A percentile compares a stretch with the other conserved stretches of the same genome.
These are phyloP conservation scores for Phytophthora tubulina DNA, from an alignment of 352 stramenopile genomes.

Conservation along the genomic window DNA sequence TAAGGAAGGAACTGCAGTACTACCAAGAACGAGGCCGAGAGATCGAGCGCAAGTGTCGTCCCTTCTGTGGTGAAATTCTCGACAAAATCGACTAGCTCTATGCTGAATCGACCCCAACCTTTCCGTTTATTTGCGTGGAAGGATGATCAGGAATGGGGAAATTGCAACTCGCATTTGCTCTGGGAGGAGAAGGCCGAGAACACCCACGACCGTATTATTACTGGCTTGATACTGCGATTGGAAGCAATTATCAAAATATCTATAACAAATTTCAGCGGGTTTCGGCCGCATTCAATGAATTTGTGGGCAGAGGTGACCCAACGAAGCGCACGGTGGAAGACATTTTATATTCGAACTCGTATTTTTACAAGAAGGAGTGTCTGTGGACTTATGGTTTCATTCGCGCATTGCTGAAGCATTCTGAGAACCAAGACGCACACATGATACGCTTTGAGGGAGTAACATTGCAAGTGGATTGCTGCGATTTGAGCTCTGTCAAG, in stretches of 20 bases:
- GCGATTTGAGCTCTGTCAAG: not conserved
- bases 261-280: not conserved
- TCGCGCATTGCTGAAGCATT: conserved; percentile 1
- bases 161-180: conserved; percentile 20
- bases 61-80: conserved; percentile 12
- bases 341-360: not conserved
- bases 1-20: not conserved
- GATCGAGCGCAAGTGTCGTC: not conserved
- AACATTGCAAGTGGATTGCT: not conserved
- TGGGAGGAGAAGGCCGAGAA: conserved; percentile 5
- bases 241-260: not conserved
- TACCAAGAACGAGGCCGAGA: not conserved
- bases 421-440: conserved; percentile 2
- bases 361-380: conserved; percentile 3
- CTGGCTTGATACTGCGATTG: not conserved
- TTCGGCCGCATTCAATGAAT: not conserved
- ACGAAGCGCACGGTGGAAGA: not conserved
- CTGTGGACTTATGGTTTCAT: conserved; percentile 5
- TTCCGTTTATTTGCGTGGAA: conserved; percentile 24
- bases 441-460: conserved; percentile 14
- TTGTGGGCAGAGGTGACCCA: not conserved
- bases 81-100: conserved; percentile 11
- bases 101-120: not conserved
- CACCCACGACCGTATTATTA: conserved; percentile 13
- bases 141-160: conserved; percentile 26